phyloP scores from a whole-genome alignment of 306 rosid genomes.

The Vigna hirtella region DNA sequence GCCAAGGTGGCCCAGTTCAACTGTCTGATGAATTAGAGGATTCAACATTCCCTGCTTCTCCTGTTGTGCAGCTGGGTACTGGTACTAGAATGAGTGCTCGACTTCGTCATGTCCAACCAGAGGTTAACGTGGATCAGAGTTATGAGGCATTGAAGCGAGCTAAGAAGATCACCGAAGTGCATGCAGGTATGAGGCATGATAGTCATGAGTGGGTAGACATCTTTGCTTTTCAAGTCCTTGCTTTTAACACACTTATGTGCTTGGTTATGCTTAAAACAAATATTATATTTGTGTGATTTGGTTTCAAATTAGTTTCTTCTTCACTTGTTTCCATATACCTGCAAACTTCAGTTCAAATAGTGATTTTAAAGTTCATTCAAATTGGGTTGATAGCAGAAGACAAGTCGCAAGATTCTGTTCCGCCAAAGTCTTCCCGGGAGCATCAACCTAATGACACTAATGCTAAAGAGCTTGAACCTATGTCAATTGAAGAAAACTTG shows the following conservation, averaged over 20 bases:
- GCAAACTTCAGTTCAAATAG: not conserved
- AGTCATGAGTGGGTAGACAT: not conserved
- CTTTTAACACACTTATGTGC: not conserved
- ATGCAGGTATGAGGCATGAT: slow-evolving; percentile 66
- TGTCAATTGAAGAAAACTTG: slow-evolving; percentile 49
- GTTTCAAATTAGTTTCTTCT: slow-evolving; percentile 18
- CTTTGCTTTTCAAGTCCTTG: not conserved
- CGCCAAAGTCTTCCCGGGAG: slow-evolving; percentile 55
- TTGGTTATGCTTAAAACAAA: slow-evolving; percentile 31
- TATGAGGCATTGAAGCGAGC: slow-evolving; percentile 71
- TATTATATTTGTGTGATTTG: not conserved
- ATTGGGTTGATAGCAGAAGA: slow-evolving; percentile 63
- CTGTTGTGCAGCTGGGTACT: slow-evolving; percentile 83
- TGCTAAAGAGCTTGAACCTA: slow-evolving; percentile 53
- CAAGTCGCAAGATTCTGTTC: slow-evolving; percentile 58
- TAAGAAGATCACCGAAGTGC: slow-evolving; percentile 65
- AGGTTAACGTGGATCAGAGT: slow-evolving; percentile 73
- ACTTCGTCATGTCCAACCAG: slow-evolving; percentile 88
- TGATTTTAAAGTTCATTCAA: slow-evolving; percentile 31
- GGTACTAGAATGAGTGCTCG: slow-evolving; percentile 84
- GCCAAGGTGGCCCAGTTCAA: slow-evolving; percentile 85
- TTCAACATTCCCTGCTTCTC: slow-evolving; percentile 67
- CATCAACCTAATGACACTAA: slow-evolving; percentile 49
- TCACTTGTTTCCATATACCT: not conserved
- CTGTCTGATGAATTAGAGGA: slow-evolving; percentile 74